phyloP scores from a whole-genome alignment of 192 early-diverging fungal genomes.

The Rhizoclosmatium sp. region DNA sequence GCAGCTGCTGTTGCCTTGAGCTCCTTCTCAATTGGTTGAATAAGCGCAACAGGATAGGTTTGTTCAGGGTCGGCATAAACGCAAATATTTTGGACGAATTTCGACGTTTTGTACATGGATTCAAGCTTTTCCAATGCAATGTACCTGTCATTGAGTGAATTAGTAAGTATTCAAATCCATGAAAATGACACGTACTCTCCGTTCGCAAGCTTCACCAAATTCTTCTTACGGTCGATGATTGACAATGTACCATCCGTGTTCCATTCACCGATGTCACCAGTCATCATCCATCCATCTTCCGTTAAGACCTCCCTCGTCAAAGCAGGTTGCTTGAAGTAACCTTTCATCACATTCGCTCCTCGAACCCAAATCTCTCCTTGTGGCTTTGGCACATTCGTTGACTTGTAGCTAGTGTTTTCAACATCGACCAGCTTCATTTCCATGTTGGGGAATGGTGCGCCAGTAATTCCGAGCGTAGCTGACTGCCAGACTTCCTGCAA shows the following conservation, averaged over 20 bases:
- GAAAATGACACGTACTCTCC: conserved; percentile 65
- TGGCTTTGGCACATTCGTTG: conserved; percentile 45
- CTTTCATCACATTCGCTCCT: conserved; percentile 79
- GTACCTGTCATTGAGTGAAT: conserved; percentile 62
- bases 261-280: conserved; percentile 94
- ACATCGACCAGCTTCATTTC: conserved; percentile 85
- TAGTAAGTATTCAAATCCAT: not conserved
- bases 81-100: conserved; percentile 74
- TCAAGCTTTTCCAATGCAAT: conserved; percentile 95
- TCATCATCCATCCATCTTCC: conserved; percentile 85
- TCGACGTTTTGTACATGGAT: conserved; percentile 80
- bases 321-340: conserved; percentile 82
- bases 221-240: conserved; percentile 94
- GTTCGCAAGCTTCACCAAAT: conserved; percentile 89
- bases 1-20: not conserved
- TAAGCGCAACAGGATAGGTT: conserved; percentile 76
- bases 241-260: conserved; percentile 75
- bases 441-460: conserved; percentile 77
- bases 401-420: conserved; percentile 45
- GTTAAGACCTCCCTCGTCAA: conserved; percentile 73
- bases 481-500: conserved; percentile 39
- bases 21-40: conserved; percentile 71
- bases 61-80: conserved; percentile 71
- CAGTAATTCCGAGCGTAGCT: conserved; percentile 53
- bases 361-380: conserved; percentile 88